Evolutionary conservation across 768 basidiomycete species (phyloP).

Genomic region (Boletus edulis): DNA sequence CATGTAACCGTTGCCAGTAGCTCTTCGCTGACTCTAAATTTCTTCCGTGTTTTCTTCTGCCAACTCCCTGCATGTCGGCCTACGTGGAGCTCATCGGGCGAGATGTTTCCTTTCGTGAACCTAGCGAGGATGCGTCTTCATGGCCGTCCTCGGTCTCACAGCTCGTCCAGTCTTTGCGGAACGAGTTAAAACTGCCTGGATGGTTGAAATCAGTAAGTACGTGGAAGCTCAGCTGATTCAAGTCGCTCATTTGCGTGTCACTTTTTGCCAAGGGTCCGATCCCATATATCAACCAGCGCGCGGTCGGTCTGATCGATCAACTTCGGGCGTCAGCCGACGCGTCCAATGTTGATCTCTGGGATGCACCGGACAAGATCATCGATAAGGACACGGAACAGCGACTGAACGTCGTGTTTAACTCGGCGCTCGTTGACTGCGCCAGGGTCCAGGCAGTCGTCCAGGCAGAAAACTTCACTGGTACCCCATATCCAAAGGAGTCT

Average conservation of each 20-base stretch:
- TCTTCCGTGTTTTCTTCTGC: background rate
- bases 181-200: background rate
- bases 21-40: background rate
- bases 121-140: background rate
- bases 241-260: background rate
- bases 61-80: background rate
- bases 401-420: background rate
- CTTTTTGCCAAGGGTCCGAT: background rate
- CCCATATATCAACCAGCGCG: background rate
- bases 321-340: background rate
- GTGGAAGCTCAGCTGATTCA: too few species aligned
- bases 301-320: background rate
- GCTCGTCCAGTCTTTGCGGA: background rate
- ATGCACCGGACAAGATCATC: background rate
- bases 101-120: background rate
- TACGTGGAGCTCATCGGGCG: background rate
- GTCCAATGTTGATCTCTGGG: background rate
- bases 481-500: conserved; percentile 2
- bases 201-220: conserved; percentile 4
- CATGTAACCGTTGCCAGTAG: too few species aligned
- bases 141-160: background rate
- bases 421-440: conserved; percentile 1
- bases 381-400: background rate
- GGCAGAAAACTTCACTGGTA: background rate
- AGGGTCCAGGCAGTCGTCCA: conserved; percentile 4